These are phyloP conservation scores for Oenanthe javanica DNA, from an alignment of 140 eudicot genomes.

Conservation along the genomic window DNA sequence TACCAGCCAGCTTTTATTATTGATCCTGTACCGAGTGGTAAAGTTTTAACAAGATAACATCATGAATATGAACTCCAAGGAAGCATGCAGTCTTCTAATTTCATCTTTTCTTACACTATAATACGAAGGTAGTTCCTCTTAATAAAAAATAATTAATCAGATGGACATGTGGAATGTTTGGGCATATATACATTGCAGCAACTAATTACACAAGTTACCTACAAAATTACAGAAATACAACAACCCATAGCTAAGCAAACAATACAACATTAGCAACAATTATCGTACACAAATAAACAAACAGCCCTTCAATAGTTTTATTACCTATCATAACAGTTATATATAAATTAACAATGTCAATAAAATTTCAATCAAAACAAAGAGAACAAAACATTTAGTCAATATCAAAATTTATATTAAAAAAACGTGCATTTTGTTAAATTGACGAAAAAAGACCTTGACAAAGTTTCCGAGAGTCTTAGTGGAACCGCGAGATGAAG, in stretches of 20 bases:
- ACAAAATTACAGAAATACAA: not conserved
- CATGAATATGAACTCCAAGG: not conserved
- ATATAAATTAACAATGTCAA: not conserved
- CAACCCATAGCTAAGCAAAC: not conserved
- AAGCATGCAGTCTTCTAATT: not conserved
- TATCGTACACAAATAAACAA: too few species aligned
- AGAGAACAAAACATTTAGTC: not conserved
- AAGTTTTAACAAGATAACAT: not conserved
- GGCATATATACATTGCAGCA: not conserved
- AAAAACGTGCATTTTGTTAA: not conserved
- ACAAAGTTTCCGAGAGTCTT: slow-evolving; percentile 69
- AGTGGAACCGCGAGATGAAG: slow-evolving; percentile 52
- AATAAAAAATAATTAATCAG: not conserved
- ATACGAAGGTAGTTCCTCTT: too few species aligned
- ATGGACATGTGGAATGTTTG: not conserved
- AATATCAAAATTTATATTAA: too few species aligned
- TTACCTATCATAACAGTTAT: not conserved
- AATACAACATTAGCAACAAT: too few species aligned
- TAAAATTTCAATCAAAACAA: not conserved
- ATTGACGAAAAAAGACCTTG: slow-evolving; percentile 19
- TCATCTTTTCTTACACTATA: too few species aligned
- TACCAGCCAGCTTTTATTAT: not conserved
- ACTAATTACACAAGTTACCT: not conserved
- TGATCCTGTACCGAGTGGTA: not conserved
- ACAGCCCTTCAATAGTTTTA: not conserved